A percentile compares a stretch with the other conserved stretches of the same genome.
Evolutionary conservation across 345 rosid species (phyloP).

Genomic region (Euphorbia pulcherrima): DNA sequence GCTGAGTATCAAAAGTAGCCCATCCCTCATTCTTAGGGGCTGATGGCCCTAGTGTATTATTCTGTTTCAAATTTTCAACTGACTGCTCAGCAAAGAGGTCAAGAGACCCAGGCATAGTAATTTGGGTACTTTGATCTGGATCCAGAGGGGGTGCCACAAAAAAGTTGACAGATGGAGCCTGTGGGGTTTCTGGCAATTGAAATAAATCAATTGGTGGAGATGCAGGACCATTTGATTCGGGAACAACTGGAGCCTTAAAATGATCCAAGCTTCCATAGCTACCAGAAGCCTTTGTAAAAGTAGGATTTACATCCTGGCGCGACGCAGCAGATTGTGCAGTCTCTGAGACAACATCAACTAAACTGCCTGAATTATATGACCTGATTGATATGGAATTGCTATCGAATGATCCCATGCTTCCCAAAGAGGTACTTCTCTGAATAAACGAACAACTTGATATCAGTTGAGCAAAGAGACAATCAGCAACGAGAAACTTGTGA

Average conservation of each 20-base stretch:
- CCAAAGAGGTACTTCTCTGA: conserved; percentile 75
- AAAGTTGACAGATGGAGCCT: conserved; percentile 39
- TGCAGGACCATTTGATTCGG: conserved; percentile 38
- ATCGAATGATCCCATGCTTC: conserved; percentile 63
- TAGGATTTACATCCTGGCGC: conserved; percentile 35
- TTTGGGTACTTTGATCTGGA: conserved; percentile 41
- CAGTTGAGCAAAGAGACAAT: conserved; percentile 15
- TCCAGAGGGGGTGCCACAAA: conserved; percentile 30
- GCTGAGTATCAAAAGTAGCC: conserved; percentile 81
- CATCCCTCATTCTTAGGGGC: conserved; percentile 67
- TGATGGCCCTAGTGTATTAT: conserved; percentile 32
- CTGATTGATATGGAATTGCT: conserved; percentile 55
- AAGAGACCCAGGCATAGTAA: conserved; percentile 36
- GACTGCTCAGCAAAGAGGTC: conserved; percentile 51
- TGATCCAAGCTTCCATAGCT: conserved; percentile 44
- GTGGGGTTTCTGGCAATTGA: conserved; percentile 44
- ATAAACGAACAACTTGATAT: conserved; percentile 22
- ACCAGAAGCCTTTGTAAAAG: conserved; percentile 29
- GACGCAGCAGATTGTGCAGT: conserved; percentile 36
- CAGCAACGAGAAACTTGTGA: conserved; percentile 2
- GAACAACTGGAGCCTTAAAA: conserved; percentile 29
- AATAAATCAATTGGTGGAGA: conserved; percentile 61
- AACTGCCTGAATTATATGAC: conserved; percentile 52
- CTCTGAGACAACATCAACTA: conserved; percentile 47
- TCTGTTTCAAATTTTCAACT: conserved; percentile 22